A percentile compares a stretch with the other conserved stretches of the same genome.
These are phyloP conservation scores for Gentiana straminea DNA, from an alignment of 257 asterid genomes.

Conservation along the genomic window DNA sequence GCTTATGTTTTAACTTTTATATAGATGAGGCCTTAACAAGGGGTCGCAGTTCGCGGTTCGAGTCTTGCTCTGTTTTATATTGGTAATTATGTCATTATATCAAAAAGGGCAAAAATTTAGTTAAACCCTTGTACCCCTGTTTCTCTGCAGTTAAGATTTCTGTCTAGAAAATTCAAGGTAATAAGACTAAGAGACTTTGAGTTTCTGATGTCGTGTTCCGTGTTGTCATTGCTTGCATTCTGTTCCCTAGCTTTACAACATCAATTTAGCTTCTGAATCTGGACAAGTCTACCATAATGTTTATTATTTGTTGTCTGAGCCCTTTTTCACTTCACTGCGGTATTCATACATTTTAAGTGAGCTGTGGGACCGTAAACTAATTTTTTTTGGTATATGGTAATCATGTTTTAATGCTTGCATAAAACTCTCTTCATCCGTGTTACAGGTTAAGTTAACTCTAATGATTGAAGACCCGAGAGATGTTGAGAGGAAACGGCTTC, in stretches of 20 bases:
- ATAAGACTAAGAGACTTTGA: no score
- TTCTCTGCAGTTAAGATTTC: neutral
- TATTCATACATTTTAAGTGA: neutral
- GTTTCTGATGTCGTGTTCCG: neutral
- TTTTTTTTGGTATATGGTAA: no score
- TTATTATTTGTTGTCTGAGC: neutral
- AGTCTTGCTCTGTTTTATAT: no score
- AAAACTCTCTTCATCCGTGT: slow-evolving; percentile 1
- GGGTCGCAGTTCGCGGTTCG: no score
- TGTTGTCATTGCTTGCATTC: neutral
- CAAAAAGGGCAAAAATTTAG: neutral
- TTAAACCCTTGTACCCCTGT: neutral
- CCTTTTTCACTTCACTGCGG: neutral
- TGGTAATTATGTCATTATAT: no score
- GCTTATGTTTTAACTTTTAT: neutral
- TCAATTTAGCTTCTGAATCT: neutral
- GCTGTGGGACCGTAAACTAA: neutral
- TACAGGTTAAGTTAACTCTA: slow-evolving; percentile 71
- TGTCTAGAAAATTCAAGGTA: neutral
- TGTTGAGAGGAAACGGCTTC: slow-evolving; percentile 81
- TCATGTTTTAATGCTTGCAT: neutral
- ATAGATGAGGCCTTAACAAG: no score
- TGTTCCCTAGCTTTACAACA: neutral
- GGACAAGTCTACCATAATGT: neutral
- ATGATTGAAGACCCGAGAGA: slow-evolving; percentile 97